Percentiles rank a stretch among this genome's conserved stretches.
Conservation (phyloP, 2,329 filamentous ascomycete genomes). For the Acrodontium crateriforme region DNA sequence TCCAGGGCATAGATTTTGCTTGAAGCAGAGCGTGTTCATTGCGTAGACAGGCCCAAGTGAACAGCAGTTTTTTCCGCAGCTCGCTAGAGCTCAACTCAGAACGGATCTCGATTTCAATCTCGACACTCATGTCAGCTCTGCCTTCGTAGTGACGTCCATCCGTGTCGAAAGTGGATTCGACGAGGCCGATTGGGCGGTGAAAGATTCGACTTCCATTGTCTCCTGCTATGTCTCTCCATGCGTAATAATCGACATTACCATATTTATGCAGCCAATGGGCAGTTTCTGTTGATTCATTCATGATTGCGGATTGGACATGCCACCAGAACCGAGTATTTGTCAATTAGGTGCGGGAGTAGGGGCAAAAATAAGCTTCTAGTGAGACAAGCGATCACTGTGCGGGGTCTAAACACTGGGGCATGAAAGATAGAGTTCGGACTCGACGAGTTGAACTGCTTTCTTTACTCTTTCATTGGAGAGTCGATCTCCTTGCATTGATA, state of each 20-base stretch:
- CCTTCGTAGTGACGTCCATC: slow-evolving; percentile 32
- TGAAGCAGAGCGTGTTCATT: slow-evolving; percentile 27
- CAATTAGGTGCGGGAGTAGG: too few species aligned
- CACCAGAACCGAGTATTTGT: too few species aligned
- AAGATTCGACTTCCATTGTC: slow-evolving; percentile 14
- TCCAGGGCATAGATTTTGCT: slow-evolving; percentile 15
- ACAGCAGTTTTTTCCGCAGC: slow-evolving; percentile 22
- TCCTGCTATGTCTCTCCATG: slow-evolving; percentile 18
- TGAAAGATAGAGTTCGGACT: too few species aligned
- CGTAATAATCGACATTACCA: slow-evolving; percentile 22
- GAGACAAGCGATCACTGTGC: too few species aligned
- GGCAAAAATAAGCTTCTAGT: too few species aligned
- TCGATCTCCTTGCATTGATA: too few species aligned
- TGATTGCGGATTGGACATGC: too few species aligned
- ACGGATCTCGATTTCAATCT: slow-evolving; percentile 24
- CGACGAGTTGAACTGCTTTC: too few species aligned
- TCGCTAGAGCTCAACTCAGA: slow-evolving; percentile 17
- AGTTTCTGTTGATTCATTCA: too few species aligned
- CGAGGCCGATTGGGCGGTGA: slow-evolving; percentile 27
- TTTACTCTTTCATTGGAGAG: too few species aligned
- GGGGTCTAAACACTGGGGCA: too few species aligned
- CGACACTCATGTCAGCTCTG: slow-evolving; percentile 30
- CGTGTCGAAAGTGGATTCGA: slow-evolving; percentile 31
- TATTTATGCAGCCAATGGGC: slow-evolving; percentile 30
- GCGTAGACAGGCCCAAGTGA: slow-evolving; percentile 28